phyloP scores from a whole-genome alignment of 495 filamentous ascomycete genomes.

The Neurospora sp. region DNA sequence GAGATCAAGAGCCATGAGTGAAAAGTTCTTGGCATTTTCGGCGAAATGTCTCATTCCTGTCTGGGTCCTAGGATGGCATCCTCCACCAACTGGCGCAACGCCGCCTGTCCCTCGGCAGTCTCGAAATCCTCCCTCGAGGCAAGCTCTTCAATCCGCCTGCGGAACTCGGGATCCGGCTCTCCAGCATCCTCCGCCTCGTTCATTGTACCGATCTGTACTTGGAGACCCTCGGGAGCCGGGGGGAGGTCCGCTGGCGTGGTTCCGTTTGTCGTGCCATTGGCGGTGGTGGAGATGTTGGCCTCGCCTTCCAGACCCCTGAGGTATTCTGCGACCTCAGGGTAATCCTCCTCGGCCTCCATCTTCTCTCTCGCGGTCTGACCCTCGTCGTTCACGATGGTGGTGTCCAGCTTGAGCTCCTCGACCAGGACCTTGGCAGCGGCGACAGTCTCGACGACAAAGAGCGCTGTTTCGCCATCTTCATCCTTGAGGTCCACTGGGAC shows the following conservation, averaged over 20 bases:
- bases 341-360: slow-evolving; percentile 61
- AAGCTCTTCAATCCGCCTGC: slow-evolving; percentile 65
- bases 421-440: slow-evolving; percentile 66
- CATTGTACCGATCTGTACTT: slow-evolving; percentile 57
- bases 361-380: slow-evolving; percentile 61
- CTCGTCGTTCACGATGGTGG: slow-evolving; percentile 49
- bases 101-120: slow-evolving; percentile 56
- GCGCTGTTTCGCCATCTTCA: slow-evolving; percentile 81
- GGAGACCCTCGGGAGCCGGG: slow-evolving; percentile 55
- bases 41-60: slow-evolving; percentile 32
- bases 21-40: slow-evolving; percentile 1
- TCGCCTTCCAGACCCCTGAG: slow-evolving; percentile 40
- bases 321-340: slow-evolving; percentile 57
- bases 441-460: slow-evolving; percentile 74
- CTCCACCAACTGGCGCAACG: slow-evolving; percentile 57
- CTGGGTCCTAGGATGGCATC: slow-evolving; percentile 55
- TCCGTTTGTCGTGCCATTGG: slow-evolving; percentile 18
- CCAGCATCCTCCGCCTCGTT: slow-evolving; percentile 48
- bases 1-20: slow-evolving; percentile 38
- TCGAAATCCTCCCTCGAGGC: slow-evolving; percentile 64
- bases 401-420: slow-evolving; percentile 68
- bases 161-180: slow-evolving; percentile 59
- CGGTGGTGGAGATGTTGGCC: slow-evolving; percentile 7
- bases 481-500: slow-evolving; percentile 73
- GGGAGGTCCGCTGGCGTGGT: slow-evolving; percentile 19